These are phyloP conservation scores for Paramecium tetraurelia DNA, from an alignment of 73 alveolate genomes.

Conservation along the genomic window DNA sequence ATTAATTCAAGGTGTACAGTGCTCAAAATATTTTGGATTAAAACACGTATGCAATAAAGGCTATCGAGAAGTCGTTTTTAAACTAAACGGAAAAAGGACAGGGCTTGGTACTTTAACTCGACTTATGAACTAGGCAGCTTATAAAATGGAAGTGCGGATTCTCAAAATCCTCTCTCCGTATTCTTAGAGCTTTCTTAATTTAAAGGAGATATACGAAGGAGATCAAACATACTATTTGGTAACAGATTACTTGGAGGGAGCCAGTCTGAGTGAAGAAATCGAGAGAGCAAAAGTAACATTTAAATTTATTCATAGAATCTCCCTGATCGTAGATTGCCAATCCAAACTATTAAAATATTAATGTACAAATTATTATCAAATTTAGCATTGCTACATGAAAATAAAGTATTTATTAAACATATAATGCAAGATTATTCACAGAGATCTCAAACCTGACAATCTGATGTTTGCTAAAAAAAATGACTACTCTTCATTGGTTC, in stretches of 20 bases:
- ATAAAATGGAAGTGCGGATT: neutral
- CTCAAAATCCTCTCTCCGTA: neutral
- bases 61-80: constrained; percentile 14
- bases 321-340: neutral
- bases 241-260: neutral
- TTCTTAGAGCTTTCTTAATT: neutral
- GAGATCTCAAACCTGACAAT: constrained; percentile 63
- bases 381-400: constrained; percentile 29
- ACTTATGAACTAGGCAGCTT: neutral
- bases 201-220: constrained; percentile 35
- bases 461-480: constrained; percentile 54
- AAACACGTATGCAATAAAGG: neutral
- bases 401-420: neutral
- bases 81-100: neutral
- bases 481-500: neutral
- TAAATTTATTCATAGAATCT: neutral
- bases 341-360: neutral
- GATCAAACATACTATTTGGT: neutral
- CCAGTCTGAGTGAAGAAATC: neutral
- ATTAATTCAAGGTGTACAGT: neutral
- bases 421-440: constrained; percentile 42
- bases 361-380: neutral
- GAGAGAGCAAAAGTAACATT: neutral
- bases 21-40: neutral
- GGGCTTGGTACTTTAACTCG: neutral